Base-by-base conservation (phyloP, 495 filamentous ascomycete species). In the Daldinia loculata region DNA sequence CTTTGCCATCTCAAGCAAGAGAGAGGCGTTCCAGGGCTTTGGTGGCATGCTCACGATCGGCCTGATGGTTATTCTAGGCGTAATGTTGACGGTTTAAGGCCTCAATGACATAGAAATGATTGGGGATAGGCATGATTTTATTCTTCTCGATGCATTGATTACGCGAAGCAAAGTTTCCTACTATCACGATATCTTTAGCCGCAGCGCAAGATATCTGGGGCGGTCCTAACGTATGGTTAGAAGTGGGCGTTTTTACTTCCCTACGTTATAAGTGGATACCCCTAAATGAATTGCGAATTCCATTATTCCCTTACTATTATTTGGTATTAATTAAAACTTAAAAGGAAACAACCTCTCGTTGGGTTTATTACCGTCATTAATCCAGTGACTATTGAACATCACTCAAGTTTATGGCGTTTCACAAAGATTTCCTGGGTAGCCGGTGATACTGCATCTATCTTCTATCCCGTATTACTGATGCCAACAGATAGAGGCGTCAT, bases 181-280 rank as follows among this genome's bases (percentile, higher is more conserved):
- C 11, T 63, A 15, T 56, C 14, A 11, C 51, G 17, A 7, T 41
- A 51, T 53, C 22, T 24, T 22, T 48, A 41, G 29, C 67, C 48
- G 59, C 4, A 12, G 50, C 56, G 39, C 32, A 11, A 61, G 51
- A 55, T 19, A 56, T 24, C n/a, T 53, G 9, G 17, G n/a, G 26
- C 24, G 38, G 67, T 38, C 24, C 30, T 61, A 15, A 11, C 36
- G 26, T 19, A 30, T 36, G 26, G 63, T 38, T 45, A 48, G 6
- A 34, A 38, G 29, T 69, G 43, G 43, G 43, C 39, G 61, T 63
- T 24, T 65, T 70, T 39, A 63, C 39, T 14, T 56, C 71, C 12
- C 48, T 76, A 67, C 27, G 55, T n/a, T 19, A 67, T 65, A 55
- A 51, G 61, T 63, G 65, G 66, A 71, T 71, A 70, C 63, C 57